Base-by-base conservation (phyloP, 2,329 filamentous ascomycete species). In the Nemania serpens region DNA sequence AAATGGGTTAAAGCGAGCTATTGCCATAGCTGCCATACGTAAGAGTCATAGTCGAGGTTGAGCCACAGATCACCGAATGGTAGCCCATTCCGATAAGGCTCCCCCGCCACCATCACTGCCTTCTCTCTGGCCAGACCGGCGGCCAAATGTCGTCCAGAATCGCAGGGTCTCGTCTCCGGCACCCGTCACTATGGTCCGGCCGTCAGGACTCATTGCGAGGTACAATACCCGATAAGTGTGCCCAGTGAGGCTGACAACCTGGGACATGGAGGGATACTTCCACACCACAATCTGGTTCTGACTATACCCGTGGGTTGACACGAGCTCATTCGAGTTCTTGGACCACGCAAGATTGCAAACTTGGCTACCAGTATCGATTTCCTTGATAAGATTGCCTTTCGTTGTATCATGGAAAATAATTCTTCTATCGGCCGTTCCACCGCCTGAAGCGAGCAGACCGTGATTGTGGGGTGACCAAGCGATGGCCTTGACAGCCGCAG, bases 231-330 rank as follows among this genome's bases (percentile, higher is more conserved):
- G 90, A 76, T 96, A 98, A 1, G 95, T 99, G 75, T 99, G 95
- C 0, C 95, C 95, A 0, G 95, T 99, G 47, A 99, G 81, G 68
- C 91, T 96, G 42, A 92, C 94, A 9, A 99, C 93, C 75, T 98
- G 95, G 50, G 92, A 92, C 95, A 99, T 98, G 68, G 90, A 93
- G 1, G 95, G 95, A 73, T 99, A 99, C 73, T 99, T 99, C 95
- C 95, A 99, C 57, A 99, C 92, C 39, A 98, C 94, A 70, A 99
- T 97, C 76, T 98, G 95, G 75, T 99, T 97, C 74, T 99, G 95
- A 68, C 90, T 94, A 79, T 97, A 99, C 6, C 95, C 95, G 73
- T 99, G 95, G 1, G 95, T 99, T 52, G 90, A 94, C 56, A 99
- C 94, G 59, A 99, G 93, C 76, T 99, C 95, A 74, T 97, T 97